A percentile compares a stretch with the other conserved stretches of the same genome.
Conservation (phyloP, 2,329 filamentous ascomycete genomes). For the Gnomoniopsis smithogilvyi region DNA sequence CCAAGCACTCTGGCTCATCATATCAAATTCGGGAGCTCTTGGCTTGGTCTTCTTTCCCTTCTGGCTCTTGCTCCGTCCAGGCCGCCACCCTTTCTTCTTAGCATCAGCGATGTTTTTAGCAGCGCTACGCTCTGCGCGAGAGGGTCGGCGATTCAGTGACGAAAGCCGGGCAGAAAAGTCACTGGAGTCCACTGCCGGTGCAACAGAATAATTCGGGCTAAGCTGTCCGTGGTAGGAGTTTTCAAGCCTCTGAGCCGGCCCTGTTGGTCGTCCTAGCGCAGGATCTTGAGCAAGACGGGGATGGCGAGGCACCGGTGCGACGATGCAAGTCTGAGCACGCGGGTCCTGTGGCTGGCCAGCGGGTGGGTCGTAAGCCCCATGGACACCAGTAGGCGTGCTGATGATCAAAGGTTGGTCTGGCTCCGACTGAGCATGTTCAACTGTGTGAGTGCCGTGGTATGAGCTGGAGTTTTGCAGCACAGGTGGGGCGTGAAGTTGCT, state of each 20-base stretch:
- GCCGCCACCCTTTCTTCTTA: conserved; percentile 51
- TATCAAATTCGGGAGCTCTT: conserved; percentile 33
- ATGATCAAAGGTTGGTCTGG: conserved; percentile 58
- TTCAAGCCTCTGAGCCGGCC: conserved; percentile 48
- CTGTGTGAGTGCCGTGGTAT: conserved; percentile 20
- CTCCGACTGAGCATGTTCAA: conserved; percentile 21
- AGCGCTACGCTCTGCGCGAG: conserved; percentile 57
- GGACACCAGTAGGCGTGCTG: conserved; percentile 55
- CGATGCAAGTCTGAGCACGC: conserved; percentile 40
- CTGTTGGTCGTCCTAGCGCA: conserved; percentile 37
- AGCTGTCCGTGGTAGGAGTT: conserved; percentile 44
- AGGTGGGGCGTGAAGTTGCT: conserved; percentile 6
- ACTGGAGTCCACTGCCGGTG: conserved; percentile 27
- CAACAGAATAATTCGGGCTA: conserved; percentile 8
- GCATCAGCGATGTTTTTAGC: conserved; percentile 62
- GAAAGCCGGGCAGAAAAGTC: conserved; percentile 30
- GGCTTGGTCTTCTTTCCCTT: conserved; percentile 33
- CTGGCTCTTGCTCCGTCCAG: conserved; percentile 36
- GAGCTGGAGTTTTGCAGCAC: conserved; percentile 19
- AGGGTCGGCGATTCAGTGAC: conserved; percentile 45
- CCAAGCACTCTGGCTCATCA: conserved; percentile 46
- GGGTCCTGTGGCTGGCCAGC: conserved; percentile 29
- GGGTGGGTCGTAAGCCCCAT: conserved; percentile 49
- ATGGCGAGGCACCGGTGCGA: conserved; percentile 52
- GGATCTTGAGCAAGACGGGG: conserved; percentile 37